phyloP scores from a whole-genome alignment of 1,284 basidiomycete species.

The Austroboletus niveus region DNA sequence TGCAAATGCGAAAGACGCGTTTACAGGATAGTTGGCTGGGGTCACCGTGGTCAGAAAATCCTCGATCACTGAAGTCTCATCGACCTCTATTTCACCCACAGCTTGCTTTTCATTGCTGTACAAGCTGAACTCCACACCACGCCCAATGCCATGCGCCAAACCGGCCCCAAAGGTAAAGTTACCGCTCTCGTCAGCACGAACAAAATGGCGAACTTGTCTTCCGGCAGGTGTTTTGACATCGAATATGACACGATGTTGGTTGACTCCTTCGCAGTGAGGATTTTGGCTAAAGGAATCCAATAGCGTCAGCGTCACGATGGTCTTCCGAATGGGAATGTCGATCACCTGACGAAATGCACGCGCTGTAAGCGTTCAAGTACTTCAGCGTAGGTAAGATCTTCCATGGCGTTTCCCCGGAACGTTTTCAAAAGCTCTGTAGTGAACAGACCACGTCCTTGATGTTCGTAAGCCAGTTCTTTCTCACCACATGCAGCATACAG shows the following conservation, averaged over 20 bases:
- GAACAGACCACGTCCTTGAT: constrained; percentile 10
- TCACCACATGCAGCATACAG: constrained; percentile 54
- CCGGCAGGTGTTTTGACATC: constrained; percentile 6
- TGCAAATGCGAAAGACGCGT: constrained; percentile 2
- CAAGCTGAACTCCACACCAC: constrained; percentile 13
- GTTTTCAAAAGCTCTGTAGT: constrained; percentile 14
- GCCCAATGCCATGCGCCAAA: constrained; percentile 15
- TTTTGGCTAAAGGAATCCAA: constrained; percentile 7
- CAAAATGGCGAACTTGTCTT: constrained; percentile 1
- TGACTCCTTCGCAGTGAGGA: constrained; percentile 19
- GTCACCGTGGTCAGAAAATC: constrained; percentile 17
- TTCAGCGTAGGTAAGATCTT: constrained; percentile 14
- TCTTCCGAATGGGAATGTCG: neutral
- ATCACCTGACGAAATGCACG: constrained; percentile 13
- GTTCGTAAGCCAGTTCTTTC: constrained; percentile 31
- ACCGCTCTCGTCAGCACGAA: neutral
- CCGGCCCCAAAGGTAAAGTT: constrained; percentile 15
- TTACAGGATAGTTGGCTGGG: neutral
- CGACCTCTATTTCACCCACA: neutral
- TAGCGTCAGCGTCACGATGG: neutral
- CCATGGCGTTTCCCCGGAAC: constrained; percentile 1
- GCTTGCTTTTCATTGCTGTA: constrained; percentile 3
- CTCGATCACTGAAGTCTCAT: constrained; percentile 6
- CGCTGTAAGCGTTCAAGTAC: constrained; percentile 1
- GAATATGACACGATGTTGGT: constrained; percentile 20